Evolutionary conservation across 2,329 filamentous ascomycete genomes (phyloP).

Genomic region (Plenodomus lindquistii): DNA sequence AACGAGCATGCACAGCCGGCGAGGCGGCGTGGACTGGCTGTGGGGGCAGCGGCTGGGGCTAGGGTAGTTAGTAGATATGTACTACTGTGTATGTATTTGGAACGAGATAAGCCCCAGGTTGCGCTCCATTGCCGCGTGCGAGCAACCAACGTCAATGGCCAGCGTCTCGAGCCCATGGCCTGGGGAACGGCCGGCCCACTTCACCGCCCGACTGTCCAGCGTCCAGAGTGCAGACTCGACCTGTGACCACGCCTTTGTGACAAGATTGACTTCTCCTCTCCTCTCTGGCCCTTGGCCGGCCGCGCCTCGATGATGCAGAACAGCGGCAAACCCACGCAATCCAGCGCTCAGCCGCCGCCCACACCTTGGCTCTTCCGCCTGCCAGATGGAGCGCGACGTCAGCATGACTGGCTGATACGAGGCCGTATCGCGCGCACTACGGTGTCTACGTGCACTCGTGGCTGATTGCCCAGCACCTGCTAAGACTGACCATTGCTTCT

Average conservation of each 20-base stretch:
- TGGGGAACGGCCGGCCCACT: neutral
- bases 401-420: neutral
- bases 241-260: too few relatives aligned
- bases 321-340: slow-evolving; percentile 7
- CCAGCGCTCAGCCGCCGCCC: neutral
- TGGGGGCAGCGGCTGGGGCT: slow-evolving; percentile 8
- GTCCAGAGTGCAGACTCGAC: too few relatives aligned
- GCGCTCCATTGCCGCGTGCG: neutral
- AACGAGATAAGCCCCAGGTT: slow-evolving; percentile 11
- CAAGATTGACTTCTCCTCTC: too few relatives aligned
- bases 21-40: neutral
- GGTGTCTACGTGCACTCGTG: neutral
- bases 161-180: neutral
- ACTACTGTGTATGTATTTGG: slow-evolving; percentile 4
- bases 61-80: slow-evolving; percentile 11
- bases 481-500: neutral
- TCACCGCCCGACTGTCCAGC: neutral
- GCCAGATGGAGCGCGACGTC: neutral
- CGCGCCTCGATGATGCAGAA: neutral
- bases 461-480: neutral
- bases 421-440: neutral
- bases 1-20: slow-evolving; percentile 11
- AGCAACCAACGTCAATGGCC: neutral
- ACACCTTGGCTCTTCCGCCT: neutral
- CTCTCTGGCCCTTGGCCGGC: neutral